Base-by-base conservation (phyloP, 2,329 filamentous ascomycete species). In the Lecanicillium sp. region DNA sequence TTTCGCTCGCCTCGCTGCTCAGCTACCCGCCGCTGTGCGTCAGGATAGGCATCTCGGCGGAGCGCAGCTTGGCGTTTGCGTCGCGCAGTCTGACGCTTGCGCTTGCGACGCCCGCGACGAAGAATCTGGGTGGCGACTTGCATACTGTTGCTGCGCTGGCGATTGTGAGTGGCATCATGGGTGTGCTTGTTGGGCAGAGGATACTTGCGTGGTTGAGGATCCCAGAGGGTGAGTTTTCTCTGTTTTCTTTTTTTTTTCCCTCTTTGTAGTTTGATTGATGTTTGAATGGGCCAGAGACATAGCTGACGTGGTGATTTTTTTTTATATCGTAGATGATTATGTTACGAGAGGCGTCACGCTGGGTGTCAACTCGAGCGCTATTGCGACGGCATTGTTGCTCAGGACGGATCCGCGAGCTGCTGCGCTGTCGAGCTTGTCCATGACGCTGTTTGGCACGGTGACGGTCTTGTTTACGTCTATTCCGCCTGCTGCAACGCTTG, bases 341-440 rank as follows among this genome's bases (percentile, higher is more conserved):
- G 73, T 80, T 25, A 78, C 74, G 2, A 59, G 73, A n/a, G 75
- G 76, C 9, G 72, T 80, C 4, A 73, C 73, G 2, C 53, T 79
- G n/a, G 75, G 75, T 4, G 71, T 70, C 2, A 79, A 78, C 50
- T 75, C 73, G 0, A 73, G 70, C 4, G 75, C 75, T 5, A 73
- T 80, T 29, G 74, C 67, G 2, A 79, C 75, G 4, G 74, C 76
- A 0, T 51, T 78, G 25, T 56, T 80, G 3, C 54, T 80, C 3
- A 60, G 65, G 3, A 70, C 68, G 1, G 75, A 80, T 44, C 74
- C 73, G 1, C 63, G 75, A 31, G 75, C 74, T 5, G 76, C 75
- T 1, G 74, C 76, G 14, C 57, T 79, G 36, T 73, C 71, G 14
- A 77, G 71, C 45, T 54, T 80, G 17, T 71, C 71, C 1, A 79